Base-by-base conservation (phyloP, 2,329 filamentous ascomycete species). In the Cladobotryum protrusum region DNA sequence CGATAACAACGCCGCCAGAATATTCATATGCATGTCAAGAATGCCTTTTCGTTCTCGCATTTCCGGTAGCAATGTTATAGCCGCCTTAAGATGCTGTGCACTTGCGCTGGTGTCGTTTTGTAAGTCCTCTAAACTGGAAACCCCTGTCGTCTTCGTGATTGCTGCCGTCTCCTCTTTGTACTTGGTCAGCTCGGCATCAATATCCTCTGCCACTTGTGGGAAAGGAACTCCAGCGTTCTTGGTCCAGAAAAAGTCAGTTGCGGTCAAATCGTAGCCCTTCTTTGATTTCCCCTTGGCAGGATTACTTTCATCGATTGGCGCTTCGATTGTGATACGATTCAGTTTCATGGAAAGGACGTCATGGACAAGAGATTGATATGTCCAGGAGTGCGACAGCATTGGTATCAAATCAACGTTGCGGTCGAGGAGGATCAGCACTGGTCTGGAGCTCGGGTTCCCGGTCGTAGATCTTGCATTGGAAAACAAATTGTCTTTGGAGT, bases 11-110 rank as follows among this genome's bases (percentile, higher is more conserved):
- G 89, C 88, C 1, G 91, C 92, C 3, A 95, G 77, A 52, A 97
- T 96, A 65, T 95, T 96, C 93, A 99, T 99, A 67, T 99, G 93
- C 87, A 96, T 97, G 64, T 96, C 93, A 5, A 99, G 79, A 17
- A 86, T 80, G n/a, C 85, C 84, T 66, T 99, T 99, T 52, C 93
- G 84, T 67, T 97, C 93, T 55, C 90, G 79, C 57, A 99, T 76
- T 67, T 97, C 92, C 0, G 93, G 95, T 13, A 99, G 75, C 18
- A 96, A 74, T 0, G 92, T 95, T 60, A 99, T 96, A 12, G 92
- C 95, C 3, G 91, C 89, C 70, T 97, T 99, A 42, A 99, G 78
- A 66, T 99, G 93, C 61, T 95, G 89, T 14, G 93, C 91, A 50
- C 89, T 95, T 36, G 89, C 85, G 59, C 86, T 87, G 1, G 87